These are phyloP conservation scores for Trapa incisa DNA, from an alignment of 345 rosid species.

Conservation along the genomic window DNA sequence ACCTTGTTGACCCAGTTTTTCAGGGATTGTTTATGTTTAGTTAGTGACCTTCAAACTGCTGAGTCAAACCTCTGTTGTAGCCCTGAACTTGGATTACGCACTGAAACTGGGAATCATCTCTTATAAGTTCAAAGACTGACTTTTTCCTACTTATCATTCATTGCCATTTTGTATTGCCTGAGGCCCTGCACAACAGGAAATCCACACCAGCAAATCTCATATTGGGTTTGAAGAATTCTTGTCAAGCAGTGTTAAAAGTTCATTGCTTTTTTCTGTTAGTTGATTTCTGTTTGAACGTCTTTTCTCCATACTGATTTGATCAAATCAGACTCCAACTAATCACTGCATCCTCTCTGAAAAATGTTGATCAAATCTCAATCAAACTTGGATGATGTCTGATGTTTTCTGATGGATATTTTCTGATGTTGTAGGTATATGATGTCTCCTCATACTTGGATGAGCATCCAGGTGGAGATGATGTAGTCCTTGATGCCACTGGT, in stretches of 20 bases:
- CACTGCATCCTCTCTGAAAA: not conserved
- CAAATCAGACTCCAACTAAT: not conserved
- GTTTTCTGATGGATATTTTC: no score
- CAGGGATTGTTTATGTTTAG: not conserved
- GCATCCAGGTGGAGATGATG: conserved; percentile 95
- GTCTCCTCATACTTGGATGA: conserved; percentile 75
- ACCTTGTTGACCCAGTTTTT: not conserved
- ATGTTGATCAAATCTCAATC: no score
- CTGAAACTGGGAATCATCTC: not conserved
- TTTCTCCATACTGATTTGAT: not conserved
- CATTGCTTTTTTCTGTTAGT: not conserved
- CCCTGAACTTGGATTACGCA: not conserved
- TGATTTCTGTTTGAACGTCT: not conserved
- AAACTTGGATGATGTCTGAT: no score
- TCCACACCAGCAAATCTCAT: not conserved
- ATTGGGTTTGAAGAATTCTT: not conserved
- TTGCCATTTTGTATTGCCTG: not conserved
- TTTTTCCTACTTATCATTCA: no score
- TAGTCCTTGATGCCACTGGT: conserved; percentile 62
- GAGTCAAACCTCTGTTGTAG: not conserved
- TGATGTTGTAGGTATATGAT: conserved; percentile 52
- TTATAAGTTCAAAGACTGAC: no score
- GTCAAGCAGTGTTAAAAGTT: not conserved
- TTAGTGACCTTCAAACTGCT: not conserved
- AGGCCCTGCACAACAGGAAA: not conserved